Evolutionary conservation across 805 yeast genomes (phyloP), one percentile per base, ranked within the genome.

Genomic region (Starmerella roubikii): DNA sequence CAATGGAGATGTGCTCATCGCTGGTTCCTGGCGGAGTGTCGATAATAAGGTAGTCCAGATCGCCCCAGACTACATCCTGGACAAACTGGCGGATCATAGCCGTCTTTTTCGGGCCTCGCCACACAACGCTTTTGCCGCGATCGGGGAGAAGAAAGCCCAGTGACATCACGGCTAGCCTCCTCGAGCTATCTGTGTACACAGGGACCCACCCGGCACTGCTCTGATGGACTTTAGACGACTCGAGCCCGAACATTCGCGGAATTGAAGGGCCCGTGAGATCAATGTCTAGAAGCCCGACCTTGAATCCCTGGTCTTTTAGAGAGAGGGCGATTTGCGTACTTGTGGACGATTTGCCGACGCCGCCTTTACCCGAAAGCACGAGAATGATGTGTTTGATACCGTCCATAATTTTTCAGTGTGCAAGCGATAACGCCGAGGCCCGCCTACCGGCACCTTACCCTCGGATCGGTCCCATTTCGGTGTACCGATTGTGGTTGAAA

Each of bases 1-100:
- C 96, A 28, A 93, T 79, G 3, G 95, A 85, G 28, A 91, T 91
- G 57, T 91, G 99, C 57, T 91, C 99, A 59, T 91, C 99, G 0
- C 94, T 80, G 0, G 99, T 91, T 0, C 99, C 99, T 0, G 99
- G 99, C 1, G 99, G 99, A 0, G 99, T 91, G 56, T 91, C 99
- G 5, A 91, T 85, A 24, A 91, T 61, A 40, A 88, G 60, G 54
- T 81, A 88, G 40, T 83, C 74, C 21, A 69, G 63, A 16, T 68
- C 70, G 0, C 84, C 94, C 99, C 99, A 91, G 22, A 72, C 72
- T 2, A 88, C 94, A 56, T 91, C 97, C 44, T 74, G 72, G 30
- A 93, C 65, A 55, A 91, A 88, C 61, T 91, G 99, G 45, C 86
- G 71, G 27, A 91, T 81, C 97, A 91, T 91, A 12, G 96, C 95